These are phyloP conservation scores for Zasmidium angulare DNA, from an alignment of 2,329 filamentous ascomycete genomes.

Conservation along the genomic window DNA sequence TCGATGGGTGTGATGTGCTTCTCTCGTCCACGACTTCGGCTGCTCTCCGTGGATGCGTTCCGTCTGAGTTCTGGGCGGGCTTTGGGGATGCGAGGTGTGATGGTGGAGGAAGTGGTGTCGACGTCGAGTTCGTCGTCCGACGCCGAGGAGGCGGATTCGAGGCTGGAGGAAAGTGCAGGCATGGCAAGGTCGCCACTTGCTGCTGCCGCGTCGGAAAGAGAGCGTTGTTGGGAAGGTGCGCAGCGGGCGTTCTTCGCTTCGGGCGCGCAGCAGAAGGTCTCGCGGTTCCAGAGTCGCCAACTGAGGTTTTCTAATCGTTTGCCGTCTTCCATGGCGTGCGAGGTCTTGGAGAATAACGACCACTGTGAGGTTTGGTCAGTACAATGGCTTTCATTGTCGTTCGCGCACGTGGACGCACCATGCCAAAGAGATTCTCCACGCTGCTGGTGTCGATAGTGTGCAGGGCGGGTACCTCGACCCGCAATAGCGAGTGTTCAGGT, in stretches of 20 bases:
- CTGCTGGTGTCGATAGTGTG: conserved; percentile 93
- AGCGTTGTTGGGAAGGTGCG: conserved; percentile 26
- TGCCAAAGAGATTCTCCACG: conserved; percentile 88
- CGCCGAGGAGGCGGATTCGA: conserved; percentile 45
- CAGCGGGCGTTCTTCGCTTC: conserved; percentile 41
- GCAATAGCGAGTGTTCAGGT: conserved; percentile 81
- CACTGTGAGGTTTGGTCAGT: conserved; percentile 25
- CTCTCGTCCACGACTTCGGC: conserved; percentile 69
- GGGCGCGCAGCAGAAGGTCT: conserved; percentile 82
- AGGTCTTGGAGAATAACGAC: conserved; percentile 88
- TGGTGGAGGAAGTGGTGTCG: conserved; percentile 47
- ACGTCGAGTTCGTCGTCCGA: conserved; percentile 40
- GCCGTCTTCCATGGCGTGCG: conserved; percentile 90
- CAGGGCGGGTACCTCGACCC: conserved; percentile 87
- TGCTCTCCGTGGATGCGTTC: conserved; percentile 66
- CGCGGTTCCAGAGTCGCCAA: conserved; percentile 92
- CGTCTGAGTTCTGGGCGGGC: conserved; percentile 66
- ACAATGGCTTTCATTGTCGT: conserved; percentile 7
- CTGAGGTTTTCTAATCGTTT: conserved; percentile 90
- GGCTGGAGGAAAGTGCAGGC: conserved; percentile 49
- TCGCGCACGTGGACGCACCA: conserved; percentile 45
- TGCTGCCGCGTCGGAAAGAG: conserved; percentile 10
- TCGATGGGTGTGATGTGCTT: conserved; percentile 91
- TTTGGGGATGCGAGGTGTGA: conserved; percentile 54
- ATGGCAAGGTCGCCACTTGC: conserved; percentile 20